Evolutionary conservation across 2,329 filamentous ascomycete genomes (phyloP).

Genomic region (Alternaria sp.): DNA sequence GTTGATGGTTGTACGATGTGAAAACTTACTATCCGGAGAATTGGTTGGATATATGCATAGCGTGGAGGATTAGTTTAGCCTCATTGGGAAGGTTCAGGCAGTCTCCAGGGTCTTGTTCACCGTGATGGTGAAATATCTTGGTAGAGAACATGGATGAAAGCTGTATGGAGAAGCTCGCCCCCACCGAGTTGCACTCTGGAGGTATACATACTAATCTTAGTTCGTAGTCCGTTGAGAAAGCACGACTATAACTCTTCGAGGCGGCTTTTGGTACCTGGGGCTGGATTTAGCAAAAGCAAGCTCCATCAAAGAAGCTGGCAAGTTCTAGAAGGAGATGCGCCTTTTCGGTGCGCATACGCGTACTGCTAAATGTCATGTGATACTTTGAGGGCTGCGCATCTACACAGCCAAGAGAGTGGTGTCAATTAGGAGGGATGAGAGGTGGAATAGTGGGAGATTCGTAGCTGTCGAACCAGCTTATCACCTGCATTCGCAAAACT

Average conservation of each 20-base stretch:
- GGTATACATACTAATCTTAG: no score
- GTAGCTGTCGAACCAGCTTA: not conserved
- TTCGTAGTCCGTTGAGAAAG: no score
- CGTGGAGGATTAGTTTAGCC: not conserved
- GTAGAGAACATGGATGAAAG: not conserved
- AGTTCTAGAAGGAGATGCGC: no score
- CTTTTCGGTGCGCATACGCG: no score
- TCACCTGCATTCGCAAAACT: not conserved
- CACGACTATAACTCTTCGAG: no score
- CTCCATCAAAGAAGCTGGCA: no score
- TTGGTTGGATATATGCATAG: not conserved
- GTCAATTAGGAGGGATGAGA: rapidly evolving
- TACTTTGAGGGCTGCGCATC: not conserved
- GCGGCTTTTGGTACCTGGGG: no score
- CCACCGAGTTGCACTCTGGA: no score
- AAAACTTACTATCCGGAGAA: not conserved
- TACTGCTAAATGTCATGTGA: no score
- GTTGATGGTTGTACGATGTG: not conserved
- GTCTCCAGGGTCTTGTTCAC: not conserved
- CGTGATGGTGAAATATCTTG: not conserved
- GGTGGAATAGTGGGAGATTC: not conserved
- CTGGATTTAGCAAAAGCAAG: no score
- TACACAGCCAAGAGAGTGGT: no score
- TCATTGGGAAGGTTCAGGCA: not conserved
- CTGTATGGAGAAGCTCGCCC: not conserved